Evolutionary conservation across 2,329 filamentous ascomycete genomes (phyloP).

Genomic region (Trichothecium roseum): DNA sequence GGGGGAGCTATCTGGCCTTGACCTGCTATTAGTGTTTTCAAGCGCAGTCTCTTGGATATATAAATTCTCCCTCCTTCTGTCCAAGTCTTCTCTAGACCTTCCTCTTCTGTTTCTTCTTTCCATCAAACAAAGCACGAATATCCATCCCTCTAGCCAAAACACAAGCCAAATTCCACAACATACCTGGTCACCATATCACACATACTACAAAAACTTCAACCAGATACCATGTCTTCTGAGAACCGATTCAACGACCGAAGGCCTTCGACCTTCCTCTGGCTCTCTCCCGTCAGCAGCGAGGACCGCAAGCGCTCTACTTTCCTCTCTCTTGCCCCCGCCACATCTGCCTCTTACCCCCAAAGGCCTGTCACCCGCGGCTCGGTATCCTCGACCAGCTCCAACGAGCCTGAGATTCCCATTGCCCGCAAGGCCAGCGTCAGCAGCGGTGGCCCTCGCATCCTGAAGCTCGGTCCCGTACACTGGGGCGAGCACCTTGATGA

Average conservation of each 20-base stretch:
- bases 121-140: too few species aligned
- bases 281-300: constrained; percentile 1
- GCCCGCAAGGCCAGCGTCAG: constrained; percentile 31
- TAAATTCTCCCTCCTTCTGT: too few species aligned
- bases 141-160: too few species aligned
- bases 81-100: too few species aligned
- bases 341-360: constrained; percentile 44
- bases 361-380: constrained; percentile 20
- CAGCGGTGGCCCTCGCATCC: constrained; percentile 34
- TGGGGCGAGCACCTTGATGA: constrained; percentile 49
- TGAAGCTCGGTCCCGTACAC: constrained; percentile 56
- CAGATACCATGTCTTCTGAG: constrained; percentile 2
- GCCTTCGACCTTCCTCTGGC: constrained; percentile 4
- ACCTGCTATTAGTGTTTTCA: too few species aligned
- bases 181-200: not conserved
- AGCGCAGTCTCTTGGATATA: too few species aligned
- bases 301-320: constrained; percentile 22
- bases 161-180: too few species aligned
- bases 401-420: constrained; percentile 13
- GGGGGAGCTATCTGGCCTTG: too few species aligned
- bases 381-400: constrained; percentile 10
- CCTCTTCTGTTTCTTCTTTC: too few species aligned
- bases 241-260: not conserved
- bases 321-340: constrained; percentile 48
- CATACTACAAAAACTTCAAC: not conserved